These are phyloP conservation scores for Suhomyces choctaworum DNA, from an alignment of 1,139 yeast species.

Conservation along the genomic window DNA sequence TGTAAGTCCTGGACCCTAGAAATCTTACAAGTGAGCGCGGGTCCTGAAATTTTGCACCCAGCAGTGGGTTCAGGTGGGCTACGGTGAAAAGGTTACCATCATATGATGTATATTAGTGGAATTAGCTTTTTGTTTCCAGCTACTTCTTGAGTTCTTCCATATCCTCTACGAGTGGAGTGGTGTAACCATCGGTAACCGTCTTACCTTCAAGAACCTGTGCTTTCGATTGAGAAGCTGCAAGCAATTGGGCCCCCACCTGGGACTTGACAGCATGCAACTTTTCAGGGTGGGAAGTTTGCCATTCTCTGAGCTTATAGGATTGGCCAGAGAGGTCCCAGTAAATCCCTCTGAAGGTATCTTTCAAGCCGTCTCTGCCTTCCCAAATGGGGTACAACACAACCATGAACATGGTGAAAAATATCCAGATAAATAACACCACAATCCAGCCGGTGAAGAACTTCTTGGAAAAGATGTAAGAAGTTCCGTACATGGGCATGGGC, in stretches of 20 bases:
- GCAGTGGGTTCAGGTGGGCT: too few relatives aligned
- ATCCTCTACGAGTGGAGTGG: constrained; percentile 27
- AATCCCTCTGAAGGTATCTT: constrained; percentile 65
- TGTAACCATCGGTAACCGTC: constrained; percentile 22
- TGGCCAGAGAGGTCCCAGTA: constrained; percentile 86
- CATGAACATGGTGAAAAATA: constrained; percentile 55
- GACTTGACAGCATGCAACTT: constrained; percentile 65
- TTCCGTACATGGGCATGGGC: constrained; percentile 92
- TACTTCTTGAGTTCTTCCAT: constrained; percentile 1
- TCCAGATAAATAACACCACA: constrained; percentile 71
- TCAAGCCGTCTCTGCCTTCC: constrained; percentile 69
- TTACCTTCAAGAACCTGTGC: constrained; percentile 34
- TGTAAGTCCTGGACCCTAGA: too few relatives aligned
- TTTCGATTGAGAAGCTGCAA: constrained; percentile 21
- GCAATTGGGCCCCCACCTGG: constrained; percentile 49
- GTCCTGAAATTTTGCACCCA: too few relatives aligned
- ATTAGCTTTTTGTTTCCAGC: too few relatives aligned
- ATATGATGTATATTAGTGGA: too few relatives aligned
- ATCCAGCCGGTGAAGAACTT: constrained; percentile 83
- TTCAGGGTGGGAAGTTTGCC: constrained; percentile 74
- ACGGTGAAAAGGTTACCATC: too few relatives aligned
- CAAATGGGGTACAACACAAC: constrained; percentile 63
- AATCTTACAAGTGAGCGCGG: too few relatives aligned
- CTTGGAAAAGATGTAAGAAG: constrained; percentile 67
- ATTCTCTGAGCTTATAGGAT: constrained; percentile 62